Evolutionary conservation across 2,329 filamentous ascomycete genomes (phyloP).

Genomic region (Metarhizium robertsii): DNA sequence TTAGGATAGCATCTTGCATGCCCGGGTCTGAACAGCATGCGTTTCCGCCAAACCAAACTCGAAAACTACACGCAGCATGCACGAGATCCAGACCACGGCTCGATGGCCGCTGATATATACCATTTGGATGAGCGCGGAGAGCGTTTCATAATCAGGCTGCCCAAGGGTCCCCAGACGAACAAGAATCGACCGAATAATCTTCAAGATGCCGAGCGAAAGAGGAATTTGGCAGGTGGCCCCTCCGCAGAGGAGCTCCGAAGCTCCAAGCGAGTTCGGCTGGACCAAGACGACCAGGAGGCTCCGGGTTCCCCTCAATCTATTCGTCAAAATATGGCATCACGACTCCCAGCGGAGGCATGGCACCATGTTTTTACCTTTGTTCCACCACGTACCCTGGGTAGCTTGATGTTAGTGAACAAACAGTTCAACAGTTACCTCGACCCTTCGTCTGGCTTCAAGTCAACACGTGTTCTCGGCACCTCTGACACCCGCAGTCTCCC

Average conservation of each 20-base stretch:
- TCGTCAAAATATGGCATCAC: constrained; percentile 7
- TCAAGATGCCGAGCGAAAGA: background rate
- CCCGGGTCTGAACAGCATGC: background rate
- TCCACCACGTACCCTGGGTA: constrained; percentile 53
- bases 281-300: background rate
- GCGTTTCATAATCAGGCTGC: background rate
- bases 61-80: background rate
- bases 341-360: constrained; percentile 55
- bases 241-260: background rate
- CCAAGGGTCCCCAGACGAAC: background rate
- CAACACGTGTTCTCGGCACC: constrained; percentile 11
- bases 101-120: background rate
- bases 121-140: background rate
- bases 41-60: background rate
- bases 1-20: background rate
- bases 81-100: background rate
- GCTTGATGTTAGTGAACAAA: constrained; percentile 58
- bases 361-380: constrained; percentile 60
- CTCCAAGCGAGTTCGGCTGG: constrained; percentile 6
- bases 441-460: constrained; percentile 27
- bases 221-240: background rate
- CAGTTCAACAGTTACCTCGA: constrained; percentile 54
- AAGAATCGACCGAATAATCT: background rate
- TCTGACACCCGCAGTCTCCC: constrained; percentile 16
- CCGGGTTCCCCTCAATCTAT: background rate